Conservation (phyloP, 2,329 filamentous ascomycete species). For the Paecilomyces fulvus region DNA sequence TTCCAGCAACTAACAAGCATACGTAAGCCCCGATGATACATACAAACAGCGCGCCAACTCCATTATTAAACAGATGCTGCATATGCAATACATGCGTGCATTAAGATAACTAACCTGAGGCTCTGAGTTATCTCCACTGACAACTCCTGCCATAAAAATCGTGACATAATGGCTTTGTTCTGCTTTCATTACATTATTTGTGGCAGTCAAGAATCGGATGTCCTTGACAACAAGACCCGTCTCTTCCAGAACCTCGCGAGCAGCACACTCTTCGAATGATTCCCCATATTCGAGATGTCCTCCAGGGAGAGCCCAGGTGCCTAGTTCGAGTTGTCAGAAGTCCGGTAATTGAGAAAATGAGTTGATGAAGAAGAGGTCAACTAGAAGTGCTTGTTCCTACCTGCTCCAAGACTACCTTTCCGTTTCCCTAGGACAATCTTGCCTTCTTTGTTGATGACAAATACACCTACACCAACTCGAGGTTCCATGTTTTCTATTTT, state of each 20-base stretch:
- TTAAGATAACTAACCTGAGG: constrained; percentile 42
- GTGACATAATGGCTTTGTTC: constrained; percentile 68
- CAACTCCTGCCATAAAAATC: constrained; percentile 53
- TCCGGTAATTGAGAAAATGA: constrained; percentile 6
- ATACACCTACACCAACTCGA: constrained; percentile 42
- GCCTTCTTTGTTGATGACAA: constrained; percentile 34
- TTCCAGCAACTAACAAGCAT: constrained; percentile 24
- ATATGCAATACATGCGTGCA: neutral
- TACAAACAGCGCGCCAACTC: neutral
- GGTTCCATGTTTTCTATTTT: neutral
- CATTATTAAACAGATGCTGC: neutral
- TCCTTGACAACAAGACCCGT: constrained; percentile 53
- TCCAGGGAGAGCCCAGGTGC: constrained; percentile 60
- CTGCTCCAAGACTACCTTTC: constrained; percentile 40
- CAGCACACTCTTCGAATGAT: constrained; percentile 52
- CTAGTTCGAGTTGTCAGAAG: constrained; percentile 24
- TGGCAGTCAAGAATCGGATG: constrained; percentile 49
- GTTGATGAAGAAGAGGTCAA: neutral
- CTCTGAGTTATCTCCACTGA: constrained; percentile 40
- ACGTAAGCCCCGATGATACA: neutral
- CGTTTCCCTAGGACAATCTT: constrained; percentile 42
- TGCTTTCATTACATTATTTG: constrained; percentile 56
- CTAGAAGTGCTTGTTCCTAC: constrained; percentile 16
- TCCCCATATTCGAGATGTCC: constrained; percentile 69
- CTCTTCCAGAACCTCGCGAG: constrained; percentile 62